Base-by-base conservation (phyloP, 176 grass and related monocot species). In the Raddia guianensis region DNA sequence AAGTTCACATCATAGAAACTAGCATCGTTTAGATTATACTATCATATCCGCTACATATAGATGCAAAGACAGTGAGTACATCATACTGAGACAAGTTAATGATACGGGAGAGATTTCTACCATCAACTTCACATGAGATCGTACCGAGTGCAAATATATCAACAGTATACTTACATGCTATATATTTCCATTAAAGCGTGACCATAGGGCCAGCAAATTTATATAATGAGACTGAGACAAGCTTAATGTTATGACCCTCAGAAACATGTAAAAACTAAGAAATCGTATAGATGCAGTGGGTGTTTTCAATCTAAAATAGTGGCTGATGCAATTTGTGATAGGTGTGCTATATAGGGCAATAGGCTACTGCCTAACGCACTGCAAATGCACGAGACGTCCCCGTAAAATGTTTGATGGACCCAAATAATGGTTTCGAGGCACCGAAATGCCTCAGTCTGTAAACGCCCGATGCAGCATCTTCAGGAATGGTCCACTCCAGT, bases 401-500 rank as follows among this genome's bases (percentile, higher is more conserved):
- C 8, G 96, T 99, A 27, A 99, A 99, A 88, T 95, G 90, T 4
- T 74, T 88, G 78, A 95, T 48, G 10, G 84, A 80, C 12, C 92
- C 96, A 65, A 99, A 18, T 64, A 99, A 74, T 40, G 88, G 77
- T 80, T 99, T 99, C 1, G 88, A 86, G 66, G 96, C 90, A 71
- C 96, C 96, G 62, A 86, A 99, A 90, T 99, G 96, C 71, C 92
- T 89, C 57, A 99, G 72, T 71, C 96, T 93, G 74, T 99, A 99
- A 7, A 99, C 89, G 57, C 90, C 92, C 2, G 88, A 57, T 5
- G 68, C 62, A 33, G 74, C 84, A 57, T 89, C 86, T 79, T 88
- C 88, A 27, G 96, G 96, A 79, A 99, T 86, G 54, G 66, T 85
- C 96, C 96, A 99, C 49, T 95, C 92, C 63, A 99, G 72, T 0